Conservation (phyloP, 2,329 filamentous ascomycete species). For the Penicillium aurantiogriseum region DNA sequence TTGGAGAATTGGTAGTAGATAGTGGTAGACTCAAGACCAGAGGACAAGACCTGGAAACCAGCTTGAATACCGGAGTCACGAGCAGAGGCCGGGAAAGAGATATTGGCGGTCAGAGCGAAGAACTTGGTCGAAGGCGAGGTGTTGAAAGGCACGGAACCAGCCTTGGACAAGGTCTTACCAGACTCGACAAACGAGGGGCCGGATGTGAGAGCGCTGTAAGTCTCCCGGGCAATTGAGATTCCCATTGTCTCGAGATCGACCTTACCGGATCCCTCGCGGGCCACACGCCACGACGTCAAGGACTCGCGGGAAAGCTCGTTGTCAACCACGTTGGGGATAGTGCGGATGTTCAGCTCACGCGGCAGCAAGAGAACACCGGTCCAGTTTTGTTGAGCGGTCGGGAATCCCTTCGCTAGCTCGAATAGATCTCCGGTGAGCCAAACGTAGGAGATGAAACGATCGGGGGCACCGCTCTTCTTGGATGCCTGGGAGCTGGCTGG, state of each 20-base stretch:
- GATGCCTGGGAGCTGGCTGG: conserved; percentile 15
- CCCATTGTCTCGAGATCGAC: conserved; percentile 17
- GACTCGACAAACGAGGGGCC: neutral
- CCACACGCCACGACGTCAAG: conserved; percentile 7
- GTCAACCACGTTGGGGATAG: conserved; percentile 15
- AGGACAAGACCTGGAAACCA: conserved; percentile 20
- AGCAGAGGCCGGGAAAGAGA: conserved; percentile 2
- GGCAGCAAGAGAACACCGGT: conserved; percentile 15
- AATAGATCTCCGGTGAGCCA: conserved; percentile 20
- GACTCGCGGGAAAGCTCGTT: conserved; percentile 10
- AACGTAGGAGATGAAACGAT: conserved; percentile 18
- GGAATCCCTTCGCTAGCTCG: conserved; percentile 13
- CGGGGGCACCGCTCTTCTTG: conserved; percentile 15
- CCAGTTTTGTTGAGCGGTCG: conserved; percentile 17
- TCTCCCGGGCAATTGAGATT: conserved; percentile 19
- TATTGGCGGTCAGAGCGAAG: neutral
- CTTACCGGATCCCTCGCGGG: neutral
- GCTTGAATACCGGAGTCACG: neutral
- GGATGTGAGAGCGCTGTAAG: conserved; percentile 10
- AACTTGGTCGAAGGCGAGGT: conserved; percentile 4
- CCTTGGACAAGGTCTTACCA: conserved; percentile 3
- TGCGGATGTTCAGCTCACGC: conserved; percentile 12
- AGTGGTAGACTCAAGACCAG: conserved; percentile 13
- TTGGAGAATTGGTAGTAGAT: conserved; percentile 25
- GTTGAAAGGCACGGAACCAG: neutral